Evolutionary conservation across 768 basidiomycete genomes (phyloP).

Genomic region (Boletus tylopilopsis): DNA sequence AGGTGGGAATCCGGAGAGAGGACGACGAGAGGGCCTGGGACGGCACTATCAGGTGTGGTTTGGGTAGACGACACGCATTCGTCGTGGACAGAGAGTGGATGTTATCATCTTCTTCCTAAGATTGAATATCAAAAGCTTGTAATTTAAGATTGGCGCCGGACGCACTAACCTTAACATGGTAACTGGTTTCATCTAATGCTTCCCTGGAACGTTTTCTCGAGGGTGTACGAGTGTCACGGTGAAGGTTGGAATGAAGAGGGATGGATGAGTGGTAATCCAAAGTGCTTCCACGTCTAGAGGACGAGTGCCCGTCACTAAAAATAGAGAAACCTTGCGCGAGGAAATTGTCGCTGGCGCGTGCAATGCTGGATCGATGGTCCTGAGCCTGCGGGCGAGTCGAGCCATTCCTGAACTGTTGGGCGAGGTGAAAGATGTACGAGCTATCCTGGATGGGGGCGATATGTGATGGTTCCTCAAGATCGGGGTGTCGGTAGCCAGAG

Average conservation of each 20-base stretch:
- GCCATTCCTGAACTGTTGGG: slow-evolving; percentile 22
- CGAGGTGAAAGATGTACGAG: slow-evolving; percentile 19
- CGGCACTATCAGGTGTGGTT: slow-evolving; percentile 22
- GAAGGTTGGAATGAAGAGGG: slow-evolving; percentile 15
- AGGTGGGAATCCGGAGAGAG: slow-evolving; percentile 11
- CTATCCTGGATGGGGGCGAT: slow-evolving; percentile 14
- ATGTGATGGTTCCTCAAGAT: slow-evolving; percentile 13
- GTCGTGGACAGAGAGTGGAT: slow-evolving; percentile 17
- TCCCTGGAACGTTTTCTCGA: slow-evolving; percentile 34
- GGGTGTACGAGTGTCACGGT: slow-evolving; percentile 19
- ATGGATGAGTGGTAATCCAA: slow-evolving; percentile 16
- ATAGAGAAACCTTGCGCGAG: slow-evolving; percentile 31
- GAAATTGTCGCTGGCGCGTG: slow-evolving; percentile 32
- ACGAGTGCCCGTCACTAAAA: slow-evolving; percentile 22
- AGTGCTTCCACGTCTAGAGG: slow-evolving; percentile 14
- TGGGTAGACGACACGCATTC: slow-evolving; percentile 20
- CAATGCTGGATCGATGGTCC: slow-evolving; percentile 31
- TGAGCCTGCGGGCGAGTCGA: slow-evolving; percentile 22
- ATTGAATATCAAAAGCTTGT: slow-evolving; percentile 24
- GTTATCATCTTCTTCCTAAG: slow-evolving; percentile 27
- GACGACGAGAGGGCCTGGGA: slow-evolving; percentile 18
- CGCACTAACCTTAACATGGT: slow-evolving; percentile 29
- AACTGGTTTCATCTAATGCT: slow-evolving; percentile 24
- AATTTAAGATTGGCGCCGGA: slow-evolving; percentile 28
- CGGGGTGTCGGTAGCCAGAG: slow-evolving; percentile 13